Evolutionary conservation across 768 basidiomycete genomes (phyloP).

Genomic region (Leccinum disarticulatum): DNA sequence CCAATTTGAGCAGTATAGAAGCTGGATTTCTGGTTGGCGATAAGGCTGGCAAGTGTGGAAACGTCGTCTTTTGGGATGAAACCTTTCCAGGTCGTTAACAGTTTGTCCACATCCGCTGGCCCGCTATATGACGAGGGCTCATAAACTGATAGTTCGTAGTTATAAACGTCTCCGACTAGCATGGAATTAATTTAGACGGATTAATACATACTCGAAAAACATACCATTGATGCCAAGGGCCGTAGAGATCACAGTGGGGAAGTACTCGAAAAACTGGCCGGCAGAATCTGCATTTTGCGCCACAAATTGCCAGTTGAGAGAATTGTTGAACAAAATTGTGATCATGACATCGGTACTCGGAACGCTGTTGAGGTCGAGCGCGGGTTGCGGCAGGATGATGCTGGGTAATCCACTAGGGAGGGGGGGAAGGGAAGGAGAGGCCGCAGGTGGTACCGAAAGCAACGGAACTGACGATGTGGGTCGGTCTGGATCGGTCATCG

Average conservation of each 20-base stretch:
- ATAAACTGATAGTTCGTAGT: slow-evolving; percentile 67
- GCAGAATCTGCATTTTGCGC: slow-evolving; percentile 53
- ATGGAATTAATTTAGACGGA: slow-evolving; percentile 32
- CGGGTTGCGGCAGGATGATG: slow-evolving; percentile 50
- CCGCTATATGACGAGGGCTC: slow-evolving; percentile 57
- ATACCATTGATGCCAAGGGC: slow-evolving; percentile 46
- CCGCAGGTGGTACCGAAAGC: slow-evolving; percentile 20
- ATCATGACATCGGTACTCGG: slow-evolving; percentile 47
- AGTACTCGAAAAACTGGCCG: slow-evolving; percentile 75
- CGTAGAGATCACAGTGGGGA: slow-evolving; percentile 51
- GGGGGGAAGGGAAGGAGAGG: slow-evolving; percentile 29
- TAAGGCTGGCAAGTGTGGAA: slow-evolving; percentile 58
- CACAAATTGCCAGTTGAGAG: slow-evolving; percentile 72
- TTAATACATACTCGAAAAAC: slow-evolving; percentile 19
- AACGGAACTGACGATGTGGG: slow-evolving; percentile 30
- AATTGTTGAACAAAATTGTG: slow-evolving; percentile 60
- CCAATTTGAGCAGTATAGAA: slow-evolving; percentile 60
- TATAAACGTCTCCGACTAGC: slow-evolving; percentile 39
- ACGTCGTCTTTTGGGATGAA: slow-evolving; percentile 63
- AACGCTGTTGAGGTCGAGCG: slow-evolving; percentile 30
- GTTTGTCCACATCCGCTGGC: slow-evolving; percentile 42
- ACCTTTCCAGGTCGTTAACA: slow-evolving; percentile 71
- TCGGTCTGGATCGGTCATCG: slow-evolving; percentile 42
- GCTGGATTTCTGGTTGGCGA: slow-evolving; percentile 56
- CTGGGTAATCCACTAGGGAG: slow-evolving; percentile 63